A percentile compares a stretch with the other conserved stretches of the same genome.
phyloP scores from a whole-genome alignment of 225 moss, liverwort and hornwort species.

The Asterella californica region DNA sequence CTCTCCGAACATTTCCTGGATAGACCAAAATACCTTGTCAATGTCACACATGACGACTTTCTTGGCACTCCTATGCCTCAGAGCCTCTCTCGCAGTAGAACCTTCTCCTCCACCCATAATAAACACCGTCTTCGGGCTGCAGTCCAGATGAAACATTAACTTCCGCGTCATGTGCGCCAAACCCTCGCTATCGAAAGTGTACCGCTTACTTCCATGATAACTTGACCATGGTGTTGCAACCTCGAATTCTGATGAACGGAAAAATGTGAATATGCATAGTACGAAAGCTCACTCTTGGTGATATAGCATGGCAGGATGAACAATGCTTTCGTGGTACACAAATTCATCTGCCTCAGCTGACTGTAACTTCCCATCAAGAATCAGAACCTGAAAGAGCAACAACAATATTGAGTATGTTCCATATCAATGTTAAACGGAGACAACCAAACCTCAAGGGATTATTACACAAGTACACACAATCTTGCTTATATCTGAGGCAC shows the following conservation, averaged over 20 bases:
- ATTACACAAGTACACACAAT: background rate
- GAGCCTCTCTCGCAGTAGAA: slow-evolving; percentile 77
- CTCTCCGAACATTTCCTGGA: background rate
- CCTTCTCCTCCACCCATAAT: slow-evolving; percentile 99
- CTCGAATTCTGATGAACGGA: background rate
- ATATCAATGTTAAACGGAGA: too few relatives aligned
- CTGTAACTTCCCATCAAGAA: slow-evolving; percentile 92
- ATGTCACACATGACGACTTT: slow-evolving; percentile 97
- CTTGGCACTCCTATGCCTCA: slow-evolving; percentile 66
- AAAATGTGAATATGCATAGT: background rate
- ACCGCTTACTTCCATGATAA: background rate
- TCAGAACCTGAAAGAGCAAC: slow-evolving; percentile 49
- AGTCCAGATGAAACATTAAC: background rate
- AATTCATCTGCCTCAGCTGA: slow-evolving; percentile 93
- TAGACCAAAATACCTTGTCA: slow-evolving; percentile 50
- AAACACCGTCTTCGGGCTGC: slow-evolving; percentile 72
- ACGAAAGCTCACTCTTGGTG: slow-evolving; percentile 59
- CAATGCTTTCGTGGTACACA: slow-evolving; percentile 81
- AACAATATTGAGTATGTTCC: background rate
- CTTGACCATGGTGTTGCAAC: background rate
- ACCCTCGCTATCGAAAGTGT: background rate
- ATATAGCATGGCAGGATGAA: slow-evolving; percentile 80
- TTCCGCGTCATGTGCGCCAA: background rate
- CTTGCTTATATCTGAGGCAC: background rate
- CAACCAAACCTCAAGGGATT: background rate